Base-by-base conservation (phyloP, 768 basidiomycete species). In the Sporobolomyces pararoseus region DNA sequence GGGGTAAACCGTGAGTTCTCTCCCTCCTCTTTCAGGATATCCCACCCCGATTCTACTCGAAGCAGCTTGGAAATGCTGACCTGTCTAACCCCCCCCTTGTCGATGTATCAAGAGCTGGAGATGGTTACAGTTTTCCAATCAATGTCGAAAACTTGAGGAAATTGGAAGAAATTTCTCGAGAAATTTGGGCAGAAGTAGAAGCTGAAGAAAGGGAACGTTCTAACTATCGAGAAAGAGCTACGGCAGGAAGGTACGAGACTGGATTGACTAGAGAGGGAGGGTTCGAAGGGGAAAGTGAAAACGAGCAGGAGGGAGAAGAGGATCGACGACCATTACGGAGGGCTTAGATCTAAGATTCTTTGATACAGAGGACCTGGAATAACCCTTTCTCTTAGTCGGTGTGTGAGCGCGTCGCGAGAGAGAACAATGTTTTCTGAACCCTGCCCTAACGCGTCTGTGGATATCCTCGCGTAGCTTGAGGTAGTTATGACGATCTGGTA, bases 1-100 rank as follows among this genome's bases (percentile, higher is more conserved):
- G 64, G 39, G 71, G 71, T 2, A 31, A 39, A 61, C 71, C 71
- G 71, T 73, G 44, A 65, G 71, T 31, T 23, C 46, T 21, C n/a
- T n/a, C n/a, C n/a, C n/a, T n/a, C n/a, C n/a, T 27, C 50, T 29
- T 23, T n/a, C 21, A 42, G 9, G 10, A 17, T 42, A 42, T 42
- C 39, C 10, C 17, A 17, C 39, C 17, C 17, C 9, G 39, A 42
- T 42, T 17, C 39, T 9, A 9, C 9, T 17, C 17, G 39, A 42
- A 9, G 39, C 39, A 17, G 17, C 39, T 9, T n/a, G n/a, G n/a
- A n/a, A n/a, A n/a, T n/a, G n/a, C n/a, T n/a, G 6, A 25, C 25
- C 37, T 19, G 23, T 42, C 39, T 42, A 17, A 42, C 39, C 39
- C 39, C 39, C 10, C 17, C 17, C 39, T 10, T 10, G 17, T 42